A percentile compares a stretch with the other conserved stretches of the same genome.
phyloP scores from a whole-genome alignment of 1,284 basidiomycete species.

The Tausonia pullulans region DNA sequence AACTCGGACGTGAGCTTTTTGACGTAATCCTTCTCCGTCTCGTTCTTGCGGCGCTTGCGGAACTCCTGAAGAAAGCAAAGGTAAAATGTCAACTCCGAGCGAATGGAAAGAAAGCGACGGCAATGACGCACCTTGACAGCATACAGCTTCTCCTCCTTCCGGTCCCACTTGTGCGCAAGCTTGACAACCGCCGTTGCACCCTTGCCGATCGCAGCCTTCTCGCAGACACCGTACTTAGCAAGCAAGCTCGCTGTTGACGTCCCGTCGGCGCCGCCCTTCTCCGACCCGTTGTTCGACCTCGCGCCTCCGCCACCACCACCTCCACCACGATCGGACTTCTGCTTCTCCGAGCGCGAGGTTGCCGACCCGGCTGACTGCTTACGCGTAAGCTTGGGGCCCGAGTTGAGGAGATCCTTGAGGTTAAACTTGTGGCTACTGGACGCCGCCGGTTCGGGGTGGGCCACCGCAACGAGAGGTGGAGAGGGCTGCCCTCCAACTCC shows the following conservation, averaged over 20 bases:
- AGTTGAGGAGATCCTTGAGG: slow-evolving; percentile 64
- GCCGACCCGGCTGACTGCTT: slow-evolving; percentile 50
- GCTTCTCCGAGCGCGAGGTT: slow-evolving; percentile 49
- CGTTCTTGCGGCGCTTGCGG: slow-evolving; percentile 93
- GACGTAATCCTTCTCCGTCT: slow-evolving; percentile 97
- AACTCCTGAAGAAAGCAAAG: slow-evolving; percentile 56
- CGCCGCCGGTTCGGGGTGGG: no score
- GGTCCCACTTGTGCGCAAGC: slow-evolving; percentile 97
- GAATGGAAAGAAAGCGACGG: not conserved
- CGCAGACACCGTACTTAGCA: slow-evolving; percentile 95
- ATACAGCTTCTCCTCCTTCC: slow-evolving; percentile 93
- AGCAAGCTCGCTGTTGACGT: slow-evolving; percentile 40
- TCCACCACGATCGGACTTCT: slow-evolving; percentile 33
- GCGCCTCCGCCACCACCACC: slow-evolving; percentile 18
- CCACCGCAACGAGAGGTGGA: no score
- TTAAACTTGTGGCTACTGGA: slow-evolving; percentile 40
- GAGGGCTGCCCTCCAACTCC: no score
- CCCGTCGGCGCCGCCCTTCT: slow-evolving; percentile 28
- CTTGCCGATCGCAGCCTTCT: slow-evolving; percentile 93
- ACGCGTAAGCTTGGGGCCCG: slow-evolving; percentile 54
- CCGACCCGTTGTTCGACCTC: slow-evolving; percentile 31
- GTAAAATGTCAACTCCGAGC: not conserved
- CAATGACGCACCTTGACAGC: slow-evolving; percentile 71
- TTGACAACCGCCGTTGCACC: slow-evolving; percentile 94
- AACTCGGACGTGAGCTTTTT: slow-evolving; percentile 99